Evolutionary conservation across 1,139 yeast species (phyloP), one percentile per base, ranked within the genome.

Genomic region (Blastobotrys persicus): DNA sequence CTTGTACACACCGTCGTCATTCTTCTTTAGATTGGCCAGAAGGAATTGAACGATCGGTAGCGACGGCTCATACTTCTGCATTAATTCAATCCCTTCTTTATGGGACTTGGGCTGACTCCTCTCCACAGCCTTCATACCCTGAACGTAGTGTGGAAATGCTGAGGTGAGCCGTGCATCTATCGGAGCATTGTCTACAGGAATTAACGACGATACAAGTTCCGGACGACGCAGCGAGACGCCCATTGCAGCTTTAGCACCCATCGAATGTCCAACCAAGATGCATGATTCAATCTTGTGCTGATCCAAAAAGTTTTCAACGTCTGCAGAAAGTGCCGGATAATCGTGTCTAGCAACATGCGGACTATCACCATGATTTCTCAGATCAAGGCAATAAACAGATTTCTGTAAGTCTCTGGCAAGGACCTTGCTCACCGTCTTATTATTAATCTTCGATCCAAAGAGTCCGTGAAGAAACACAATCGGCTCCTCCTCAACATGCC

Each of bases 241-340:
- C 98, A 92, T 91, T 2, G 86, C 96, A 0, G 91, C 78, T 63
- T 92, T 92, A 7, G 96, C 98, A 4, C 98, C 98, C 97, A 92
- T 89, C 0, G 97, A 89, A 67, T 91, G 98, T 1, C 98, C 98
- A 20, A 92, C 74, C 18, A 92, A 57, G 16, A 88, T 79, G 0
- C 94, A 87, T 37, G 76, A 70, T 28, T 71, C 70, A 11, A 82
- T 54, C 1, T 55, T 59, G 16, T 79, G 74, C 3, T 76, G 77
- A 1, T 61, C 60, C 13, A 89, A 76, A 64, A 91, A 92, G 31
- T 68, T 61, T 61, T 83, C 89, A 19, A 92, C 89, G 66, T 92
- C 98, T 0, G 88, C 85, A 1, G 96, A 85, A 71, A 92, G 73
- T 1, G 92, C 72, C 0, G 87, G 85, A 65, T 89, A 89, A 66